These are phyloP conservation scores for Allium fistulosum DNA, from an alignment of 106 monocot genomes.

Conservation along the genomic window DNA sequence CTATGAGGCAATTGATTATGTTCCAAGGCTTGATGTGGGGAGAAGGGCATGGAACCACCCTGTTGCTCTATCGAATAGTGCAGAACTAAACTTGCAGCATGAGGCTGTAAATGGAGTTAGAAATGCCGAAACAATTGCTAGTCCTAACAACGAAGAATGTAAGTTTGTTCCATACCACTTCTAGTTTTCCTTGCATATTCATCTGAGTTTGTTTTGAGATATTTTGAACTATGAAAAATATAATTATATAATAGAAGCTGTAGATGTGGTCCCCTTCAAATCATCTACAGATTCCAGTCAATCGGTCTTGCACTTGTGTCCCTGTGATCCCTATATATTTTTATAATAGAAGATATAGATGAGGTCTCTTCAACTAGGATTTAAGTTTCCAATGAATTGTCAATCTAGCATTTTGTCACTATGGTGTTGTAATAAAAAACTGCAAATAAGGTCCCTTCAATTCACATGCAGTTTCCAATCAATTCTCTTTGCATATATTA, in stretches of 20 bases:
- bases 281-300: background rate
- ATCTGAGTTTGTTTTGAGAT: background rate
- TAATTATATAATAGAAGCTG: too few species aligned
- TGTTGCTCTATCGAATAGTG: conserved; percentile 17
- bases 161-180: conserved; percentile 22
- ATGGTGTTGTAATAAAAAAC: too few species aligned
- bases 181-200: background rate
- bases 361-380: too few species aligned
- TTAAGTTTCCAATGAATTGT: too few species aligned
- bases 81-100: conserved; percentile 17
- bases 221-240: background rate
- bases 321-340: too few species aligned
- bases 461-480: too few species aligned
- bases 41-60: conserved; percentile 51
- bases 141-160: conserved; percentile 56
- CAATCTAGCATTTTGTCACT: too few species aligned
- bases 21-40: conserved; percentile 47
- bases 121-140: conserved; percentile 23
- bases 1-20: conserved; percentile 70
- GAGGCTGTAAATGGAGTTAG: conserved; percentile 22
- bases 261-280: background rate
- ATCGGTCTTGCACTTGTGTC: too few species aligned
- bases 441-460: too few species aligned
- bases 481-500: too few species aligned
- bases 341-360: too few species aligned